These are phyloP conservation scores for Syzygium syzygioides DNA, from an alignment of 441 rosid species.

Conservation along the genomic window DNA sequence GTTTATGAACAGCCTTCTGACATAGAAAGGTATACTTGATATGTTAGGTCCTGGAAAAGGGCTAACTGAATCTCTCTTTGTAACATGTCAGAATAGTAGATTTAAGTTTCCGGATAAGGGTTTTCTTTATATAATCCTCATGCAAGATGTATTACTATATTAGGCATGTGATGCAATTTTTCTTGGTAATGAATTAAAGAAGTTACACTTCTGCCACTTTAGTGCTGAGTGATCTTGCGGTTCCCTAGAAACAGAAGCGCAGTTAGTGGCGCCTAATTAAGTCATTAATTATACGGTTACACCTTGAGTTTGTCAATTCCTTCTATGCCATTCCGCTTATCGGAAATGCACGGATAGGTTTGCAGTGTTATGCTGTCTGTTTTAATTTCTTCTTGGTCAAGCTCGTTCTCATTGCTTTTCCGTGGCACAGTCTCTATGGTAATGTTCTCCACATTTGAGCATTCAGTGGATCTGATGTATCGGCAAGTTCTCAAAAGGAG, in stretches of 20 bases:
- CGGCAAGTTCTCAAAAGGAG: slow-evolving; percentile 27
- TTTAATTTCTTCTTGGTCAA: neutral
- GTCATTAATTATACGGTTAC: neutral
- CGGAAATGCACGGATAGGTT: neutral
- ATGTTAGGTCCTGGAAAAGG: neutral
- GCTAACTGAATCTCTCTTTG: neutral
- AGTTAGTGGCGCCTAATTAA: neutral
- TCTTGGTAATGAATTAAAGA: neutral
- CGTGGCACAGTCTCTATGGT: slow-evolving; percentile 54
- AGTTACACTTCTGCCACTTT: neutral
- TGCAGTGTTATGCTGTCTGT: neutral
- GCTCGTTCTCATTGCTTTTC: neutral
- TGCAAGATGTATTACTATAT: neutral
- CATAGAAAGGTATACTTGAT: neutral
- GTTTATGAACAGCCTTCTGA: neutral
- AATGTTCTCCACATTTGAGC: slow-evolving; percentile 78
- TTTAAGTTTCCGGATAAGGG: neutral
- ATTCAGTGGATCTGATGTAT: slow-evolving; percentile 47
- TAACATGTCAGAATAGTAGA: neutral
- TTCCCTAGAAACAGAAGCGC: neutral
- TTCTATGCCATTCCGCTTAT: neutral
- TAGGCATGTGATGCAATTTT: neutral
- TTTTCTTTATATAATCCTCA: neutral
- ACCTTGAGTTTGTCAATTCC: neutral
- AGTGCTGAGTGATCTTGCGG: neutral